Evolutionary conservation across 495 filamentous ascomycete species (phyloP), one percentile per base, ranked within the genome.

Genomic region (Hypoxylon lienhwacheense): DNA sequence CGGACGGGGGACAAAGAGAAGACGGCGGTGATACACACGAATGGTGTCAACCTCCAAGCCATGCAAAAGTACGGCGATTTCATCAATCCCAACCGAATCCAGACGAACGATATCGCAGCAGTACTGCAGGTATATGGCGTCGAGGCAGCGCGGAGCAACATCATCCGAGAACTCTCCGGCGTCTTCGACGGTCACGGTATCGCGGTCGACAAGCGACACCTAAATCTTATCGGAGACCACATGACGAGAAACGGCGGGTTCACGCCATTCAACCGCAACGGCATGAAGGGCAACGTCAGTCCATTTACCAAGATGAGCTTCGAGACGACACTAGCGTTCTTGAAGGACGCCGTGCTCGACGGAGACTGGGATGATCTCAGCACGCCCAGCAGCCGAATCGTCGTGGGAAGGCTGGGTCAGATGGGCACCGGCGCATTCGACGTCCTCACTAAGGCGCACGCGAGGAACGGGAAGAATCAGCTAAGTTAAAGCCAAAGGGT

Each of bases 291-390:
- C 51, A 87, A 85, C 63, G 84, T 89, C 11, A 91, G 86, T 43
- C 91, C 93, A 1, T 90, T 97, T 55, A 86, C 91, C 71, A 96
- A 97, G 80, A 96, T 96, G 90, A 95, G 89, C 70, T 97, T 97
- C 76, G 71, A 99, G 78, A 97, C 93, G 4, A 97, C 93, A 15
- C 81, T 96, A 25, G 87, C 86, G 1, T 97, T 95, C 74, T 77
- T 97, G 68, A 88, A 85, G 67, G 92, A 96, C 59, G 91, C 92
- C 19, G 89, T 95, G 12, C 69, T 92, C 32, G 90, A 96, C 61
- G 82, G 87, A 42, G 93, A 96, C 68, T 87, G 83, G 77, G 93
- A 99, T 72, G 86, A 88, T 64, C 78, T 99, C 44, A 85, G 78
- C 50, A 89, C 84, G 58, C 95, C 93, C 3, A 91, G 87, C 69